These are phyloP conservation scores for Conoideocrella luteorostrata DNA, from an alignment of 2,329 filamentous ascomycete genomes.

Conservation along the genomic window DNA sequence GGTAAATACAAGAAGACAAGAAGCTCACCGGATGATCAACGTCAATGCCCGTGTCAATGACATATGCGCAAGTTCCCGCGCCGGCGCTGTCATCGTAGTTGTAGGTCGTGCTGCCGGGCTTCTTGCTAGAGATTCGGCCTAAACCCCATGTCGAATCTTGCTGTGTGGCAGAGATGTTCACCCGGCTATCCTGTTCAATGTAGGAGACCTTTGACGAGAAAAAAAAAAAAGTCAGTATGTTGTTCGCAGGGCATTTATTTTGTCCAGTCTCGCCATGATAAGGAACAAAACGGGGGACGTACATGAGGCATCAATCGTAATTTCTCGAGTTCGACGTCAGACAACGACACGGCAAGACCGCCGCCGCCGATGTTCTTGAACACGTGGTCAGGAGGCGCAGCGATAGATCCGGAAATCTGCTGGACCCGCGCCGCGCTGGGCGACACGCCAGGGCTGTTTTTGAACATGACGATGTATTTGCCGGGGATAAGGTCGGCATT, in stretches of 20 bases:
- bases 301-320: too few species aligned
- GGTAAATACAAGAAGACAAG: background rate
- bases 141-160: slow-evolving; percentile 24
- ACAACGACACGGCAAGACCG: too few species aligned
- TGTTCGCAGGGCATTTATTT: too few species aligned
- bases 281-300: too few species aligned
- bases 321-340: too few species aligned
- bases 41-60: slow-evolving; percentile 36
- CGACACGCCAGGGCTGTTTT: slow-evolving; percentile 12
- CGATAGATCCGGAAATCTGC: too few species aligned
- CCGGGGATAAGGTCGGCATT: slow-evolving; percentile 12
- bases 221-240: background rate
- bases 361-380: slow-evolving; percentile 18
- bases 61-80: slow-evolving; percentile 31
- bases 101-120: slow-evolving; percentile 19
- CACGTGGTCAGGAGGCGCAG: too few species aligned
- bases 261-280: too few species aligned
- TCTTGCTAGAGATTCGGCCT: slow-evolving; percentile 26
- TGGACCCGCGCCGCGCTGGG: slow-evolving; percentile 19
- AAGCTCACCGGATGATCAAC: slow-evolving; percentile 25
- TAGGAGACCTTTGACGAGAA: slow-evolving; percentile 21
- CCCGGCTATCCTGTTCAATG: slow-evolving; percentile 28
- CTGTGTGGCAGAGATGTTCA: background rate
- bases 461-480: slow-evolving; percentile 24
- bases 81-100: slow-evolving; percentile 28